A percentile compares a stretch with the other conserved stretches of the same genome.
Evolutionary conservation across 106 monocot species (phyloP).

Genomic region (Xerophyta viscosa): DNA sequence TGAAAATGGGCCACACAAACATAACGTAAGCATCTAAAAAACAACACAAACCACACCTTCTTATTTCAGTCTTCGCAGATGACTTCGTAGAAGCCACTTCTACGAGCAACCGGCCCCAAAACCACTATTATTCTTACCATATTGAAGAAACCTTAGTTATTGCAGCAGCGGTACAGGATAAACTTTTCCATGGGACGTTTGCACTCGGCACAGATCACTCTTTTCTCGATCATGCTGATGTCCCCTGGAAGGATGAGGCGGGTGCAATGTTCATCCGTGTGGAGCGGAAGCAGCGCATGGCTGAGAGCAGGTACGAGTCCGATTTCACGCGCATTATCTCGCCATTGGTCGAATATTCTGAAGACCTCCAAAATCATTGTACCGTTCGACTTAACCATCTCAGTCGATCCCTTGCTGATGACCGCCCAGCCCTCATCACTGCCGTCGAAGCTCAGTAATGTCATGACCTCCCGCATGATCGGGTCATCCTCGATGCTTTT

Average conservation of each 20-base stretch:
- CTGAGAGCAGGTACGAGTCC: conserved; percentile 58
- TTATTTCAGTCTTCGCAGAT: too few relatives aligned
- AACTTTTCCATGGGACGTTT: conserved; percentile 76
- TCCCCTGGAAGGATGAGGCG: conserved; percentile 71
- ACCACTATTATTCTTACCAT: too few relatives aligned
- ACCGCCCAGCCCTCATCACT: conserved; percentile 78
- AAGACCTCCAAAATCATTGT: conserved; percentile 50
- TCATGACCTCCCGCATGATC: conserved; percentile 68
- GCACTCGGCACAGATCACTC: conserved; percentile 70
- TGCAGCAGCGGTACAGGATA: conserved; percentile 80
- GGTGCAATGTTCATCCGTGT: conserved; percentile 66
- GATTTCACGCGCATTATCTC: conserved; percentile 21
- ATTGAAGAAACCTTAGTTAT: too few relatives aligned
- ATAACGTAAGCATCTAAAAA: too few relatives aligned
- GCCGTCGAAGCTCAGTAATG: conserved; percentile 73
- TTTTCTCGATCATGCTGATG: conserved; percentile 27
- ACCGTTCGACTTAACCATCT: conserved; percentile 45
- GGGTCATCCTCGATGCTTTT: conserved; percentile 41
- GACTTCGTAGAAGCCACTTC: too few relatives aligned
- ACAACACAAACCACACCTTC: too few relatives aligned
- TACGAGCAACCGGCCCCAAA: too few relatives aligned
- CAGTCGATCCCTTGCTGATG: conserved; percentile 40
- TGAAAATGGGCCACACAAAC: too few relatives aligned
- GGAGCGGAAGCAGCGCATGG: conserved; percentile 48
- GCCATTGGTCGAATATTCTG: conserved; percentile 49